Evolutionary conservation across 805 yeast species (phyloP), one percentile per base, ranked within the genome.

Genomic region (Yarrowia sp.): DNA sequence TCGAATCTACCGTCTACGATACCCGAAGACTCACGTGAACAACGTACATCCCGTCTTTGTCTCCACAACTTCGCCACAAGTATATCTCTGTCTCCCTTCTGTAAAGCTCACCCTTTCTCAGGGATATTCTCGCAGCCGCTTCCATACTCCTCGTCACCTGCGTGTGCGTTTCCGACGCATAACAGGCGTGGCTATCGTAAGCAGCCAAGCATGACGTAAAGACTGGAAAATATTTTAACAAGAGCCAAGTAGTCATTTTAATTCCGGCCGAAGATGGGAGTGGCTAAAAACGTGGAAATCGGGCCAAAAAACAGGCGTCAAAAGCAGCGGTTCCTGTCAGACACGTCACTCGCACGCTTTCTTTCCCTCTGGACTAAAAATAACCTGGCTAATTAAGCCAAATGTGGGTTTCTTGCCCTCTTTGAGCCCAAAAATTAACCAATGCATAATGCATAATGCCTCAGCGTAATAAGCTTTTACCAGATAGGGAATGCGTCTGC

Each of bases 101-200:
- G 32, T 26, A 26, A 5, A 26, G 7, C 32, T 26, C 32, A 26
- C 32, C 32, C 32, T 26, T 26, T 5, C 32, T 26, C 32, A 26
- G 32, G 32, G 32, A 26, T 26, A 26, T 41, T 41, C 50, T 32
- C 19, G 12, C 8, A 35, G 55, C 55, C 55, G 40, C 22, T 50
- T 50, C 36, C 55, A 35, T n/a, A 50, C 22, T 15, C 55, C 55
- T 15, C 40, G 32, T 15, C 53, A 26, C 32, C 16, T 8, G 5
- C 19, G 19, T 3, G 45, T 53, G 58, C 58, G 58, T 53, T 53
- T 53, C 58, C 58, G 58, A 53, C 35, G 59, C 59, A 53, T 53
- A 38, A 38, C 35, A 53, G 45, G 45, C 59, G 59, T 53, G 59
- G 43, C 59, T 40, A 53, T 53, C 45, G 45, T 38, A 40, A 40